Base-by-base conservation (phyloP, 305 asterid genomes). In the Rubia balearica region DNA sequence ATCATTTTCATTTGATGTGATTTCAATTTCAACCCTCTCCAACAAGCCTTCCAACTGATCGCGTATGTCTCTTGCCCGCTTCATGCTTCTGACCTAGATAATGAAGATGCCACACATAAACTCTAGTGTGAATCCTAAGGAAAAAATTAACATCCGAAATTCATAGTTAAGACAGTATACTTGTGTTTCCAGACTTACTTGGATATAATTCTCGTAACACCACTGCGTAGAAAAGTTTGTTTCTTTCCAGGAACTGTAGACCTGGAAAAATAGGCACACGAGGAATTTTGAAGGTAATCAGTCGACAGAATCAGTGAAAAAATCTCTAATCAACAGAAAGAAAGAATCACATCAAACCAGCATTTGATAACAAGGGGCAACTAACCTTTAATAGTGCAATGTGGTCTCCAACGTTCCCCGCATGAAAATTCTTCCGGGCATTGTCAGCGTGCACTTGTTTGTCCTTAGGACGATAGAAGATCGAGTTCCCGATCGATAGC, bases 141-240 rank as follows among this genome's bases (percentile, higher is more conserved):
- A n/a, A 49, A 27, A 61, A 27, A 66, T 12, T 13, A 36, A 51
- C 17, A 5, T 65, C 59, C 17, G 57, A 36, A 22, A 33, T 65
- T 65, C 55, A 60, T 33, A 38, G 43, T 38, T 33, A 42, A 21
- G 19, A 33, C 9, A 14, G 33, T 68, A 38, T 16, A 51, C 41
- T 16, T 22, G 55, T 61, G 16, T 48, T 10, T 13, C n/a, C 11
- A 41, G 53, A 72, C 76, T 48, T 69, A 81, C 83, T 73, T 81
- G 97, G 69, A 94, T 91, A 78, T 89, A 94, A 80, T 91, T 94
- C 81, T 94, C 98, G 46, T 89, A 91, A 82, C 99, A 91, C 99
- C 99, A 91, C 71, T 89, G 98, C 24, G 98, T 94, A 46, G 96
- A 86, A 79, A 81, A 94, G 82, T 87, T 76, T 51, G 96, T 89